Conservation (phyloP, 208 protist genomes). For the Acanthamoeba healyi region DNA sequence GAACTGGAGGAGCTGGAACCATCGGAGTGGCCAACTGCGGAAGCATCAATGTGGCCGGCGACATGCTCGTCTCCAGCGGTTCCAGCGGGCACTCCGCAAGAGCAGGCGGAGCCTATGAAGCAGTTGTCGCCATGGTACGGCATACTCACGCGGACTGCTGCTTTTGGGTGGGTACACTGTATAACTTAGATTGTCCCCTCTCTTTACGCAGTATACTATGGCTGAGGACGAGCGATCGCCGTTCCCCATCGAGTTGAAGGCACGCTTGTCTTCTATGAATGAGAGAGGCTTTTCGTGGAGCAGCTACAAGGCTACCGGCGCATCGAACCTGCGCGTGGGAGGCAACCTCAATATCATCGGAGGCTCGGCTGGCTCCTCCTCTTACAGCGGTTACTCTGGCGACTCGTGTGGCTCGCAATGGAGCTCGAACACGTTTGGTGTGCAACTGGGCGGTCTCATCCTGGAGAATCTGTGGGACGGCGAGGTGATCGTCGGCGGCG, state of each 20-base stretch:
- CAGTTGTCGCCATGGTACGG: background rate
- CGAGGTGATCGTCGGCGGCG: background rate
- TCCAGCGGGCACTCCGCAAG: background rate
- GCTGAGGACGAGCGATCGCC: too few relatives aligned
- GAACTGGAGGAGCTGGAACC: too few relatives aligned
- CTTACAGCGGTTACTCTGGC: too few relatives aligned
- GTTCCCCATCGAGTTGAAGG: too few relatives aligned
- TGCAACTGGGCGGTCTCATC: background rate
- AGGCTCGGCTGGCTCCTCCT: background rate
- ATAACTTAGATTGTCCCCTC: too few relatives aligned
- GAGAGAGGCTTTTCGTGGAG: background rate
- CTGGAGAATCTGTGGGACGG: background rate
- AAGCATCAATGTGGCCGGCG: background rate
- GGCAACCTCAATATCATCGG: background rate
- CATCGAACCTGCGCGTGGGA: background rate
- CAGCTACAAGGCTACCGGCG: background rate
- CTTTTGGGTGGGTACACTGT: too few relatives aligned
- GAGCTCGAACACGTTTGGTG: background rate
- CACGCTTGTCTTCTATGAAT: too few relatives aligned
- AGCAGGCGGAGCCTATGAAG: too few relatives aligned
- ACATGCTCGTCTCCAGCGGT: background rate
- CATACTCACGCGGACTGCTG: too few relatives aligned
- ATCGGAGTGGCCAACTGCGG: background rate
- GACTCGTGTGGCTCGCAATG: background rate
- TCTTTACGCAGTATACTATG: too few relatives aligned